Evolutionary conservation across 2,329 filamentous ascomycete species (phyloP).

Genomic region (Fusarium miscanthi): DNA sequence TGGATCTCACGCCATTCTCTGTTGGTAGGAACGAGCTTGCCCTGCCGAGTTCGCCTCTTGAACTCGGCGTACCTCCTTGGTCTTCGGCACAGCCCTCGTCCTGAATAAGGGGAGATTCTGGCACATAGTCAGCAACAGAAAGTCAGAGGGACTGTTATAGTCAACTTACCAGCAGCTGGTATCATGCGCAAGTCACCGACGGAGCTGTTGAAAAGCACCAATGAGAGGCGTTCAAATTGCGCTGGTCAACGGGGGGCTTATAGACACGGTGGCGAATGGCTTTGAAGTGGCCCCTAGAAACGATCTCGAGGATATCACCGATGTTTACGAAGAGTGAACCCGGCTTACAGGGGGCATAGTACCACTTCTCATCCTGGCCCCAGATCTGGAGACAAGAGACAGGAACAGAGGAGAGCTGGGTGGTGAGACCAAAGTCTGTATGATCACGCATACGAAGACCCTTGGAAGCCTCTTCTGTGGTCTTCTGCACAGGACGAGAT

Average conservation of each 20-base stretch:
- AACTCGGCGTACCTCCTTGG: constrained; percentile 59
- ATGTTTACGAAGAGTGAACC: constrained; percentile 39
- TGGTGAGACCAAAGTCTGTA: constrained; percentile 35
- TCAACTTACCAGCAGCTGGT: constrained; percentile 46
- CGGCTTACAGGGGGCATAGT: constrained; percentile 37
- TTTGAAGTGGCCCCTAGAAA: constrained; percentile 37
- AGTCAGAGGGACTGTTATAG: fast-evolving
- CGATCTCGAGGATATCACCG: constrained; percentile 35
- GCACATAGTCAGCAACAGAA: not conserved
- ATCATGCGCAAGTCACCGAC: constrained; percentile 56
- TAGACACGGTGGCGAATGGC: constrained; percentile 35
- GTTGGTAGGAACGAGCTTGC: constrained; percentile 57
- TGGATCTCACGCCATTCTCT: constrained; percentile 62
- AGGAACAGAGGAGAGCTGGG: constrained; percentile 30
- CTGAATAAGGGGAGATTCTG: constrained; percentile 47
- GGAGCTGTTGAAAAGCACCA: constrained; percentile 59
- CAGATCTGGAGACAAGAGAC: constrained; percentile 39
- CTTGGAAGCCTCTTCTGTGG: constrained; percentile 32
- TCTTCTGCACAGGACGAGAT: too few species aligned
- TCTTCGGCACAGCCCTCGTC: constrained; percentile 56
- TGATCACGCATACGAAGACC: constrained; percentile 38
- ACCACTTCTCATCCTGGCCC: constrained; percentile 36
- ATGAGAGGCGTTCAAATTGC: constrained; percentile 53
- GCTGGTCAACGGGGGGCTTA: constrained; percentile 34
- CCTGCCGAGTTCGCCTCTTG: constrained; percentile 54